A percentile compares a stretch with the other conserved stretches of the same genome.
These are phyloP conservation scores for Apophysomyces elegans DNA, from an alignment of 371 early-diverging fungal species.

Conservation along the genomic window DNA sequence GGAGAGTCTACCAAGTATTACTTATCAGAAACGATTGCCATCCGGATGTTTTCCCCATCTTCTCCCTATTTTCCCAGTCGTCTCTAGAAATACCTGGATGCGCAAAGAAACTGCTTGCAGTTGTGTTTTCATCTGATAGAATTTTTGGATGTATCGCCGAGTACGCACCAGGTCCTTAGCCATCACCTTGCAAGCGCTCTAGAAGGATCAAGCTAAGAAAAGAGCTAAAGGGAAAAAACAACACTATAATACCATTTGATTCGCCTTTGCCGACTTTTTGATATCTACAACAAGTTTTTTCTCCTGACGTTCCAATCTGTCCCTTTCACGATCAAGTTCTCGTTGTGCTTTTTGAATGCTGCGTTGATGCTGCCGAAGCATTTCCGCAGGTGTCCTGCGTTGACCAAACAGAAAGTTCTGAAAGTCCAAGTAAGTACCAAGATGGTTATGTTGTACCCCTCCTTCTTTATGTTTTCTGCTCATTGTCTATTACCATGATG, in stretches of 20 bases:
- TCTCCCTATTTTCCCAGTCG: too few species aligned
- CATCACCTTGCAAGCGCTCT: conserved; percentile 93
- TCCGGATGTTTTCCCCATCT: not conserved
- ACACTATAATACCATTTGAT: conserved; percentile 75
- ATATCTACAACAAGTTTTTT: conserved; percentile 94
- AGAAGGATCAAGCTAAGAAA: conserved; percentile 3
- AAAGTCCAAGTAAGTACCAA: conserved; percentile 1
- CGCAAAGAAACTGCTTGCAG: conserved; percentile 91
- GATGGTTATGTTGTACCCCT: not conserved
- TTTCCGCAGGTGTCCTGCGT: conserved; percentile 84
- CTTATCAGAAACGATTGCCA: not conserved
- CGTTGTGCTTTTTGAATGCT: conserved; percentile 87
- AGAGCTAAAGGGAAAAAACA: not conserved
- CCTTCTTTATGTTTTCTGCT: not conserved
- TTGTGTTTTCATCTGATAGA: conserved; percentile 94
- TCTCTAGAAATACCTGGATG: conserved; percentile 72
- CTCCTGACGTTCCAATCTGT: conserved; percentile 91
- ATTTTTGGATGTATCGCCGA: conserved; percentile 91
- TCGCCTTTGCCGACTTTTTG: conserved; percentile 88
- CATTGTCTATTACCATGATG: not conserved
- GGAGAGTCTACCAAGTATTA: conserved; percentile 67
- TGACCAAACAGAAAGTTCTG: conserved; percentile 74
- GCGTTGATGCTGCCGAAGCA: conserved; percentile 91
- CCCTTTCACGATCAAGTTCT: conserved; percentile 92
- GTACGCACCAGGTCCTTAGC: conserved; percentile 97